Evolutionary conservation across 805 yeast species (phyloP), one percentile per base, ranked within the genome.

Genomic region (Metschnikowia shivogae): DNA sequence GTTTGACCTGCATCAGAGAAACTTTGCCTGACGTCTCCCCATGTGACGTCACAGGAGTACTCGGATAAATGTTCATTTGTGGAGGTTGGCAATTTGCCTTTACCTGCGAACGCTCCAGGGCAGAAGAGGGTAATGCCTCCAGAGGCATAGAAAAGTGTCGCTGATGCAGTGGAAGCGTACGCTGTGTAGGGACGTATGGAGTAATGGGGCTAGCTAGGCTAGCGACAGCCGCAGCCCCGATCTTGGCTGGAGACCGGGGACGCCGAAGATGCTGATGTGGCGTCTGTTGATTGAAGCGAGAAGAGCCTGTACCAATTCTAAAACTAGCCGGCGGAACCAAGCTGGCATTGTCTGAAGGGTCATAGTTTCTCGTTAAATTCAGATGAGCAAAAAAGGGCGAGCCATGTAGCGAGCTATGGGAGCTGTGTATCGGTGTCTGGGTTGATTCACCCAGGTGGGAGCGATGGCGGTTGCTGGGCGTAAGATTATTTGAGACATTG

Each of bases 161-260:
- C 52, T 68, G 75, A 49, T 71, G 76, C 36, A 43, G 37, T 4
- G 58, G 56, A 7, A 54, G 41, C 6, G 58, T 54, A 24, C 56
- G 43, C 43, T 50, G 33, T 45, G 57, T 22, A 47, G 58, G 53
- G 29, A 63, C 56, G 52, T 64, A 64, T 1, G 60, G 74, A 0
- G 69, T 61, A 9, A 65, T 56, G 11, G 74, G 75, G 13, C 63
- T 59, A 6, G 70, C 62, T 33, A 69, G 50, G 51, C 59, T 64
- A 17, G 87, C 84, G 1, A 84, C 86, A 1, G 89, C 88, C 19
- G 74, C 77, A 1, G 89, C 89, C 0, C 90, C 90, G 9, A 82
- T 73, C 53, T 80, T 81, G 1, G 88, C 85, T 0, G 89, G 89
- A 1, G 87, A 81, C 27, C 74, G 61, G 13, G 83, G 78, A 48